A percentile compares a stretch with the other conserved stretches of the same genome.
These are phyloP conservation scores for Myrmaecium sp. DNA, from an alignment of 2,329 filamentous ascomycete species.

Conservation along the genomic window DNA sequence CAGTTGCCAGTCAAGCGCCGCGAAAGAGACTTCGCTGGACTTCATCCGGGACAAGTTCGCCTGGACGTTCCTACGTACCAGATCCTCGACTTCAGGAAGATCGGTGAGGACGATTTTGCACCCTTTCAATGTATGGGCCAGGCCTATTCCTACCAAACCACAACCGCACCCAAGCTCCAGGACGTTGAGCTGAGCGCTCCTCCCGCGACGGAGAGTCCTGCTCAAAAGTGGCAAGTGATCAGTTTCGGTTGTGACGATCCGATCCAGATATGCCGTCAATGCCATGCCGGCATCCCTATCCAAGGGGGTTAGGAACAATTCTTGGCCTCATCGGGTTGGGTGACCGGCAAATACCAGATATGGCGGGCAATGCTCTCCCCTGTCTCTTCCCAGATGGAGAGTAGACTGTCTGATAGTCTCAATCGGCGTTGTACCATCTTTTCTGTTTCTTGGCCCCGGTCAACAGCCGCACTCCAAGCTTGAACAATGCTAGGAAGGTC, in stretches of 20 bases:
- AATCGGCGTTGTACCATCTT: constrained; percentile 41
- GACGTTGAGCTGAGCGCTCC: constrained; percentile 28
- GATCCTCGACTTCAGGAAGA: constrained; percentile 44
- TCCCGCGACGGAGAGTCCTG: constrained; percentile 17
- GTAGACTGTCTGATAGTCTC: constrained; percentile 16
- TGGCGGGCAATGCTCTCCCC: constrained; percentile 58
- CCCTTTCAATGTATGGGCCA: constrained; percentile 36
- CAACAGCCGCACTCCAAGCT: constrained; percentile 35
- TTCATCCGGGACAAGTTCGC: constrained; percentile 24
- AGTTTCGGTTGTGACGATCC: constrained; percentile 19
- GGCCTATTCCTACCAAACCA: constrained; percentile 47
- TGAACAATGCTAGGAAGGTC: constrained; percentile 34
- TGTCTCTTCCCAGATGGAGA: constrained; percentile 50
- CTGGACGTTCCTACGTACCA: constrained; percentile 39
- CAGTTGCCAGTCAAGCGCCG: constrained; percentile 47
- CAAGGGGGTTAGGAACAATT: constrained; percentile 8
- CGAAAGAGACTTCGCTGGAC: constrained; percentile 29
- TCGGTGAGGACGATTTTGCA: constrained; percentile 46
- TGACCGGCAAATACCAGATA: constrained; percentile 37
- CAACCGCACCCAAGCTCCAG: constrained; percentile 53
- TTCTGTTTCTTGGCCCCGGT: constrained; percentile 25
- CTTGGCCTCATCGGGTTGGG: no score
- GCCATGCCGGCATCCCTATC: constrained; percentile 40
- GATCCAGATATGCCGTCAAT: constrained; percentile 35
- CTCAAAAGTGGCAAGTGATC: constrained; percentile 15